These are phyloP conservation scores for Bondarzewia mesenterica DNA, from an alignment of 1,284 basidiomycete genomes.

Conservation along the genomic window DNA sequence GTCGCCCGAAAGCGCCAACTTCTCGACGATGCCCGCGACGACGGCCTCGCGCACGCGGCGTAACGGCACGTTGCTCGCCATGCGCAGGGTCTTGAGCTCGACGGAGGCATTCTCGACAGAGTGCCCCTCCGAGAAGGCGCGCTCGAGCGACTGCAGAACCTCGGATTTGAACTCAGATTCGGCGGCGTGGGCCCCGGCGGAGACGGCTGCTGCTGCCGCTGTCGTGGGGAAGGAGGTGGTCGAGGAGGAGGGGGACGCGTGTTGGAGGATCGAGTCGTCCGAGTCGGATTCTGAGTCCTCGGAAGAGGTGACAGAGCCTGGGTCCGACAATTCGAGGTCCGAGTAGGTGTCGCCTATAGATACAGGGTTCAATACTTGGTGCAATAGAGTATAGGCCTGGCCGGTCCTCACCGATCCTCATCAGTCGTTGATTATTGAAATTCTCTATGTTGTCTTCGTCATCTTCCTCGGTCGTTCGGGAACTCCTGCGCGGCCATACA, in stretches of 20 bases:
- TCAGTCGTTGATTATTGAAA: slow-evolving; percentile 56
- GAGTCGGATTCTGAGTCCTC: slow-evolving; percentile 18
- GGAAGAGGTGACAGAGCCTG: slow-evolving; percentile 40
- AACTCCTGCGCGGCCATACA: slow-evolving; percentile 51
- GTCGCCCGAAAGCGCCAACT: slow-evolving; percentile 49
- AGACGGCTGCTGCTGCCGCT: slow-evolving; percentile 27
- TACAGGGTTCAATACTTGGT: background rate
- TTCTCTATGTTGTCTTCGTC: slow-evolving; percentile 43
- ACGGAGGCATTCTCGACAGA: slow-evolving; percentile 88
- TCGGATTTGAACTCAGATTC: slow-evolving; percentile 73
- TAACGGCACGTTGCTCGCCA: slow-evolving; percentile 87
- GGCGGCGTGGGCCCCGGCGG: slow-evolving; percentile 30
- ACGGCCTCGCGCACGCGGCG: slow-evolving; percentile 74
- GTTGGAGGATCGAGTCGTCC: slow-evolving; percentile 25
- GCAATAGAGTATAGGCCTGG: background rate
- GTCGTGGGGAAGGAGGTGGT: slow-evolving; percentile 33
- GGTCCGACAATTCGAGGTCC: slow-evolving; percentile 53
- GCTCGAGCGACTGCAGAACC: slow-evolving; percentile 74
- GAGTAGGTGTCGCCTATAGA: slow-evolving; percentile 48
- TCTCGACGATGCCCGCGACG: slow-evolving; percentile 63
- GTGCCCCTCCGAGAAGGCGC: slow-evolving; percentile 87
- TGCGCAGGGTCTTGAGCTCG: slow-evolving; percentile 88
- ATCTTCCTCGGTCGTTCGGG: slow-evolving; percentile 40
- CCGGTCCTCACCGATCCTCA: slow-evolving; percentile 54
- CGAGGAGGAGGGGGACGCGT: slow-evolving; percentile 25